These are phyloP conservation scores for Fusarium heterosporum DNA, from an alignment of 2,329 filamentous ascomycete species.

Conservation along the genomic window DNA sequence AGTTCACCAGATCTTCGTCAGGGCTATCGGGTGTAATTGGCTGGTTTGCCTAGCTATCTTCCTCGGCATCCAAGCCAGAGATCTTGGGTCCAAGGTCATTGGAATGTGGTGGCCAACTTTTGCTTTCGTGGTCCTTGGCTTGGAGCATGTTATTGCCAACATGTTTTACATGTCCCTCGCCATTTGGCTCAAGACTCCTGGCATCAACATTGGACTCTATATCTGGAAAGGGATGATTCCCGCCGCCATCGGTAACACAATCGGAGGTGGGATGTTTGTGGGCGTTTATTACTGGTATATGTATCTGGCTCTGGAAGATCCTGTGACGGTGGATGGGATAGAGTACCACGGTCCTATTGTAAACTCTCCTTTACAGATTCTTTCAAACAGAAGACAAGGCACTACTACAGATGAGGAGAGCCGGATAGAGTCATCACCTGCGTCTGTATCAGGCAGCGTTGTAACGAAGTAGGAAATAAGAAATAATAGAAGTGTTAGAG, in stretches of 20 bases:
- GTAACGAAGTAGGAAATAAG: not conserved
- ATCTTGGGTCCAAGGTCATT: constrained; percentile 64
- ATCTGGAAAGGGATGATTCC: constrained; percentile 70
- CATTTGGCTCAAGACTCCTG: constrained; percentile 60
- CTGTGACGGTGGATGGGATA: constrained; percentile 26
- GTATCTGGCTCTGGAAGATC: constrained; percentile 32
- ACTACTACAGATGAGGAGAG: constrained; percentile 37
- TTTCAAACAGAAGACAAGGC: constrained; percentile 9
- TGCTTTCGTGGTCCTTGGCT: constrained; percentile 63
- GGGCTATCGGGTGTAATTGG: constrained; percentile 68
- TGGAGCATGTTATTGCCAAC: constrained; percentile 69
- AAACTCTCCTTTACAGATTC: constrained; percentile 19
- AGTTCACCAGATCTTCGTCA: constrained; percentile 65
- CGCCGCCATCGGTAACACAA: constrained; percentile 63
- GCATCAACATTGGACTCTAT: constrained; percentile 61
- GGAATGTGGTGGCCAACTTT: constrained; percentile 69
- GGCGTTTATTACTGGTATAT: constrained; percentile 53
- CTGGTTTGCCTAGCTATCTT: constrained; percentile 67
- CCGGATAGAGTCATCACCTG: constrained; percentile 12
- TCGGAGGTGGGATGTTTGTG: constrained; percentile 65
- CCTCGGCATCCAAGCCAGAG: constrained; percentile 60
- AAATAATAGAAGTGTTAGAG: not conserved
- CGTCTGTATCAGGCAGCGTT: constrained; percentile 14
- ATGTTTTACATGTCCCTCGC: constrained; percentile 66
- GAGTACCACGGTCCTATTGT: constrained; percentile 21